These are phyloP conservation scores for Reticulascus tulasneorum DNA, from an alignment of 2,329 filamentous ascomycete species.

Conservation along the genomic window DNA sequence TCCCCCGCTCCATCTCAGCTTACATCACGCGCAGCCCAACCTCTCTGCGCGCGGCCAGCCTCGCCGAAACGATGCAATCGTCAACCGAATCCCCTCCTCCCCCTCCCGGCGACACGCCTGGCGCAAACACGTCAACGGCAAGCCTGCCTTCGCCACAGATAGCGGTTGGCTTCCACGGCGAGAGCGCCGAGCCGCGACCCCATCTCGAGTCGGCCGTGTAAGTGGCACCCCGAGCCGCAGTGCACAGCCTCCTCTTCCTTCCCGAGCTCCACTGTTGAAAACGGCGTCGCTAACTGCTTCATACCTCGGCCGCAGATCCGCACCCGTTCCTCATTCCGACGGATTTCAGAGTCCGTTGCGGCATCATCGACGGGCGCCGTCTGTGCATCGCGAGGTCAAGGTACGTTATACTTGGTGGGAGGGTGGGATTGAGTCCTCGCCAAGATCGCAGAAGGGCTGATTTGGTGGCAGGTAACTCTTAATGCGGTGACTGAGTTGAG, in stretches of 20 bases:
- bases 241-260: conserved; percentile 18
- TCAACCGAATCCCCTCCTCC: no score
- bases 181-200: conserved; percentile 21
- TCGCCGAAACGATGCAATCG: no score
- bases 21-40: no score
- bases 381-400: conserved; percentile 55
- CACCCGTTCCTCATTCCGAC: conserved; percentile 15
- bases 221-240: conserved; percentile 20
- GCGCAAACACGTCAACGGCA: conserved; percentile 2
- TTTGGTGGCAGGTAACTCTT: conserved; percentile 91
- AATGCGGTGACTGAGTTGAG: conserved; percentile 82
- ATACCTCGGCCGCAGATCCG: conserved; percentile 7
- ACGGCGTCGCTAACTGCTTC: conserved; percentile 11
- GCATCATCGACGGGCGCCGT: conserved; percentile 55
- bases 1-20: no score
- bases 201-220: conserved; percentile 37
- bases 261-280: conserved; percentile 12
- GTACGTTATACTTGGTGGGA: conserved; percentile 26
- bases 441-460: no score
- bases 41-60: no score
- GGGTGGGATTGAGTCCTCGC: no score
- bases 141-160: conserved; percentile 12
- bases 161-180: conserved; percentile 12
- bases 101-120: no score
- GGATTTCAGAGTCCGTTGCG: conserved; percentile 51